These are phyloP conservation scores for Xylaria sp. DNA, from an alignment of 2,329 filamentous ascomycete genomes.

Conservation along the genomic window DNA sequence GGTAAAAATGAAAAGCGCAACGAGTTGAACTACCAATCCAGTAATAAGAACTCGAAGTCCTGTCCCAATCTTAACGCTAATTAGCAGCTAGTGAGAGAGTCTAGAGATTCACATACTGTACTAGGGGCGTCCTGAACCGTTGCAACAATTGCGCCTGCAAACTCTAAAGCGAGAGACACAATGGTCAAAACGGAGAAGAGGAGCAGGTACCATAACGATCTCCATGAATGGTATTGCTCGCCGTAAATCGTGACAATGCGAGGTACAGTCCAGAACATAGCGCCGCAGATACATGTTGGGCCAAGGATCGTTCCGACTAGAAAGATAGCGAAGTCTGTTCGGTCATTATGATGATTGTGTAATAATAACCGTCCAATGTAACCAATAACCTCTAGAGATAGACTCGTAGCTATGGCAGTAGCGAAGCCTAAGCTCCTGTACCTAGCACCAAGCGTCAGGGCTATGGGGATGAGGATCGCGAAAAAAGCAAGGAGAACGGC, in stretches of 20 bases:
- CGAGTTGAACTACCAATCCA: conserved; percentile 59
- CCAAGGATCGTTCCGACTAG: conserved; percentile 61
- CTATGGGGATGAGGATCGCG: conserved; percentile 54
- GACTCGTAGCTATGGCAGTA: conserved; percentile 54
- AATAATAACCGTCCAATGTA: conserved; percentile 61
- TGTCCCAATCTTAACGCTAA: conserved; percentile 40
- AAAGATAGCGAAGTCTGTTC: conserved; percentile 57
- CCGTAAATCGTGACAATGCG: conserved; percentile 62
- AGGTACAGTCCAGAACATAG: conserved; percentile 59
- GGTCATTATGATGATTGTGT: conserved; percentile 49
- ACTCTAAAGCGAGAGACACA: conserved; percentile 50
- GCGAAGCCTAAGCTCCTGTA: conserved; percentile 57
- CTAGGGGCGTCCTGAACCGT: conserved; percentile 50
- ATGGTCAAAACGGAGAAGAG: conserved; percentile 43
- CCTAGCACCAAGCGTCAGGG: conserved; percentile 54
- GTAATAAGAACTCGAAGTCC: conserved; percentile 56
- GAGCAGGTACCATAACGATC: conserved; percentile 48
- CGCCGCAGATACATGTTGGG: conserved; percentile 58
- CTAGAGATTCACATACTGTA: conserved; percentile 50
- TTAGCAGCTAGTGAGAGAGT: conserved; percentile 12
- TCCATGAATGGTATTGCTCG: conserved; percentile 54
- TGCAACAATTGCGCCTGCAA: conserved; percentile 56
- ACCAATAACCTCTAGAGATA: conserved; percentile 58
- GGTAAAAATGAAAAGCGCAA: conserved; percentile 55
- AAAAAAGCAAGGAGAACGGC: conserved; percentile 56